phyloP scores from a whole-genome alignment of 1,284 basidiomycete genomes.

The Tilletia walkeri region DNA sequence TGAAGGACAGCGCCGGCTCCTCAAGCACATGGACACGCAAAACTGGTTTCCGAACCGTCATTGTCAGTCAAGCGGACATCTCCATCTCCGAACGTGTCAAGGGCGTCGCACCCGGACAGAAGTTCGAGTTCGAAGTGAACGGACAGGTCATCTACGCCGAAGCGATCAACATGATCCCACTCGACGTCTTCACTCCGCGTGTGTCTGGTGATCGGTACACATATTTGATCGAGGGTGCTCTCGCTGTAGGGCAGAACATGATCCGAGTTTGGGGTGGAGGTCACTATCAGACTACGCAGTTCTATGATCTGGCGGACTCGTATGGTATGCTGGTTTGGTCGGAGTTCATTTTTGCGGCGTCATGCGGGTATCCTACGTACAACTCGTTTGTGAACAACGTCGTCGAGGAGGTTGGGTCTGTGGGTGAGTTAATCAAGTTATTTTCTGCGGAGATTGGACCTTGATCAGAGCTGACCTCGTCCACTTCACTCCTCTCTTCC shows the following conservation, averaged over 20 bases:
- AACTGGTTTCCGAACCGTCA: conserved; percentile 41
- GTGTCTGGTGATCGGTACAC: conserved; percentile 1
- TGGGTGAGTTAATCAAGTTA: conserved; percentile 62
- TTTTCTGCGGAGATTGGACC: conserved; percentile 35
- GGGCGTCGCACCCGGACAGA: conserved; percentile 30
- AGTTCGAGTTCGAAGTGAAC: conserved; percentile 42
- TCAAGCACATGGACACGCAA: conserved; percentile 20
- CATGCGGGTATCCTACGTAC: conserved; percentile 59
- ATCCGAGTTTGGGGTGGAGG: conserved; percentile 47
- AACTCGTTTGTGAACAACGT: conserved; percentile 61
- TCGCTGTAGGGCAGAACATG: conserved; percentile 34
- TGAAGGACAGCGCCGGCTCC: conserved; percentile 6
- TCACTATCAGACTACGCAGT: conserved; percentile 52
- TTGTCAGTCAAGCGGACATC: conserved; percentile 35
- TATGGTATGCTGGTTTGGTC: conserved; percentile 68
- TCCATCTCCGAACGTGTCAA: conserved; percentile 20
- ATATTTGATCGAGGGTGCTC: conserved; percentile 19
- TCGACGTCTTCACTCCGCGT: conserved; percentile 34
- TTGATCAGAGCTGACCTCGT: neutral
- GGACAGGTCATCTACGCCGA: conserved; percentile 32
- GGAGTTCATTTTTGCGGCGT: conserved; percentile 67
- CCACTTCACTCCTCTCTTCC: neutral
- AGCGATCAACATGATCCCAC: conserved; percentile 36
- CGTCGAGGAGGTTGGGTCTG: conserved; percentile 60
- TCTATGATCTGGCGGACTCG: conserved; percentile 66